Evolutionary conservation across 768 basidiomycete genomes (phyloP), one percentile per base, ranked within the genome.

Genomic region (Suillus bovinus): DNA sequence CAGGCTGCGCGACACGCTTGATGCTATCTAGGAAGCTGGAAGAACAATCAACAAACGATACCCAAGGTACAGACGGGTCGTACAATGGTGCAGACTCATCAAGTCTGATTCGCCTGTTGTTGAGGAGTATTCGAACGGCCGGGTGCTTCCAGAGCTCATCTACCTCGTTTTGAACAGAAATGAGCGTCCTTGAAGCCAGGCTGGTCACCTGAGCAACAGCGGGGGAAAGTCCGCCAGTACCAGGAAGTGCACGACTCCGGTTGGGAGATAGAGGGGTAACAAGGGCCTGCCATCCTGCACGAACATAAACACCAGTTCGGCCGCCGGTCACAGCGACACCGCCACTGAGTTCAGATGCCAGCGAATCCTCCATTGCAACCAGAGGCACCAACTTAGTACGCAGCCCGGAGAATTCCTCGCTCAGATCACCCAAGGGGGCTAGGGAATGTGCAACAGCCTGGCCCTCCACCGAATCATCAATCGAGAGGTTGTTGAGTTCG

Each of bases 61-160:
- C 24, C 10, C 54, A 24, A 47, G 1, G 24, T 1, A 24, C 34
- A 46, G 1, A 29, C 24, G 47, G 16, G 7, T 75, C 88, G 70
- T 71, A 93, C 91, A 89, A 92, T 31, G 86, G 76, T 4, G 88
- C 89, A 13, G 87, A 89, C 69, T 94, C 91, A 61, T 92, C 88
- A 6, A 93, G 78, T 60, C 83, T 81, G 64, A 93, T 76, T 69
- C 84, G 86, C 58, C 86, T 82, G 36, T 79, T 72, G 53, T 82
- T 76, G 55, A 91, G 46, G 29, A 91, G 76, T 61, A 80, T 75
- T 67, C 80, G 81, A 36, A 93, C 86, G 1, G 81, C 80, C n/a
- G 84, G 84, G 68, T 92, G 89, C 62, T 76, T 74, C 91, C 91
- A 94, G 5, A 93, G 80, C 39, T 81, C 77, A 47, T 81, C 80